Base-by-base conservation (phyloP, 176 grass and related monocot genomes). In the Zoysia pacifica region DNA sequence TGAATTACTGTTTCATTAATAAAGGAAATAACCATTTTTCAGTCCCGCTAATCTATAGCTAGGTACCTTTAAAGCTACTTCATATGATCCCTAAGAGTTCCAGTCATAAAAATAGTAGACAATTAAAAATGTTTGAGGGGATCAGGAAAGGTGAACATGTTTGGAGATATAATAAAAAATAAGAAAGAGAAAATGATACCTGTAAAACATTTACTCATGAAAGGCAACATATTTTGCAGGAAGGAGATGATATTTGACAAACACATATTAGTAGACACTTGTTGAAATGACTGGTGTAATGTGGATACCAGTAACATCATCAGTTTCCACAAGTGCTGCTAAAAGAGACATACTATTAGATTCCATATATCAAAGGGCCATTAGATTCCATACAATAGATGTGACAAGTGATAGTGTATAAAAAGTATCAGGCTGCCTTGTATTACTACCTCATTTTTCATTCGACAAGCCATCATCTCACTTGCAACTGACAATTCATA, bases 161-260 rank as follows among this genome's bases (percentile, higher is more conserved):
- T 66, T 16, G 28, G 37, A 40, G 36, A 54, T 28, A 67, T 42
- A 54, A 42, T 28, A 39, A 36, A 82, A 76, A 74, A 77, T 9
- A 45, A 74, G 45, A 74, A 59, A 59, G 14, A 13, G 48, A 79
- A 52, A 46, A 83, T 74, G n/a, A 28, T 88, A 97, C 91, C 91
- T 91, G 15, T 89, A 62, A 94, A 83, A 84, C 40, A 72, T 73
- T 86, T 91, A 82, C 85, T 94, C 78, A 98, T 46, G 85, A 86
- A 83, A 87, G 92, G 92, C 13, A 86, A 85, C 28, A 93, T 91
- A 84, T 68, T 89, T 76, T 89, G 92, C 73, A 94, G 88, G 68
- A 98, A 98, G 43, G 72, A 87, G 79, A 92, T 85, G 56, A 93
- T 65, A 94, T 86, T 93, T 65, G 90, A 91, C 73, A 95, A 79